Base-by-base conservation (phyloP, 306 rosid species). In the Inga oerstediana region DNA sequence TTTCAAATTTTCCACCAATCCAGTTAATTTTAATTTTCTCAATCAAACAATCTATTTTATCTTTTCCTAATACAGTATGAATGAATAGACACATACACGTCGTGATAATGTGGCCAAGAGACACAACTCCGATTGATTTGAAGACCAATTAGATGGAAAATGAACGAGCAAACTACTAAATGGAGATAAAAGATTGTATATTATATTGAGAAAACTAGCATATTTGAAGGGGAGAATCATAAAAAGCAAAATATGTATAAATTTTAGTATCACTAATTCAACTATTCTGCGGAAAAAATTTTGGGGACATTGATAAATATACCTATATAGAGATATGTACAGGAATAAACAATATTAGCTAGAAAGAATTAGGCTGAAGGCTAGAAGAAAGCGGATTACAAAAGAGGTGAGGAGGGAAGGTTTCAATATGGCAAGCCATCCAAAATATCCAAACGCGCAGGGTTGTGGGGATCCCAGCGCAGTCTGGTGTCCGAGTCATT, bases 401-500 rank as follows among this genome's bases (percentile, higher is more conserved):
- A 52, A 52, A 12, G 48, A 56, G 44, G 30, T 1, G 56, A 54
- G 69, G 59, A 56, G 15, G 35, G 44, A 59, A 34, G 49, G 52
- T 54, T 48, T 85, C 81, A 81, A 69, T 20, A 80, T 66, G 80
- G 78, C 64, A 91, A 82, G 19, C 92, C 93, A 83, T 91, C 97
- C 87, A 90, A 87, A 45, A 90, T 82, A 88, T 92, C 97, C 85
- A 88, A 82, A 83, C 69, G 68, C 58, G 84, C 67, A 5, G 85
- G 69, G 72, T 62, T 83, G 43, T 58, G 84, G 37, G 37, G 87
- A 61, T 48, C 73, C 17, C 74, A 56, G 61, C 49, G 75, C 67
- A 44, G 70, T 80, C 79, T 82, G 8, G 84, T 64, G 70, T 84
- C 79, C 14, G 51, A 52, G 32, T 86, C 91, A 75, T 75, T 89